phyloP scores from a whole-genome alignment of 345 rosid species.

The Eucalyptus tenuipes region DNA sequence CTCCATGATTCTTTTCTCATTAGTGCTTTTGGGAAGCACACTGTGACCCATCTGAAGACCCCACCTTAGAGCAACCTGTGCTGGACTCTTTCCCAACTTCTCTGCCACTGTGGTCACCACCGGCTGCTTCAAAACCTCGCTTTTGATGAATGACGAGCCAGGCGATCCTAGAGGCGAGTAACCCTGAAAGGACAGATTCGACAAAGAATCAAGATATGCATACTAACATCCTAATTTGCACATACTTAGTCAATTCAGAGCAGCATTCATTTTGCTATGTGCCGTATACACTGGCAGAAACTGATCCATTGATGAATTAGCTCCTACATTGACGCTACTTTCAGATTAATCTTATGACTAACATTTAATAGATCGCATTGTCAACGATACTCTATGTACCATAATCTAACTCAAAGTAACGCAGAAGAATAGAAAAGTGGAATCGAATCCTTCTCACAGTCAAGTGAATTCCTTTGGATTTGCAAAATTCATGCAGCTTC shows the following conservation, averaged over 20 bases:
- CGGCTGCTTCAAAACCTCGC: constrained; percentile 56
- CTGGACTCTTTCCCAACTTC: constrained; percentile 70
- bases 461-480: constrained; percentile 66
- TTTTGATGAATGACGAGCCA: constrained; percentile 48
- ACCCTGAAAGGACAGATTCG: constrained; percentile 28
- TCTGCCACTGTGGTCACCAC: constrained; percentile 39
- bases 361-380: not conserved
- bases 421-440: not conserved
- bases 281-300: not conserved
- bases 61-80: constrained; percentile 86
- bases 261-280: not conserved
- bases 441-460: constrained; percentile 35
- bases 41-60: constrained; percentile 86
- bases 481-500: constrained; percentile 56
- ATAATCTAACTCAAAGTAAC: not conserved
- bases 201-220: not conserved
- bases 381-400: not conserved
- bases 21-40: constrained; percentile 77
- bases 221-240: not conserved
- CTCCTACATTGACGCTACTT: not conserved
- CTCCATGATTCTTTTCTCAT: constrained; percentile 62
- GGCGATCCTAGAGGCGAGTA: constrained; percentile 90
- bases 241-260: not conserved
- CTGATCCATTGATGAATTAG: not conserved
- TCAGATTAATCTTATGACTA: not conserved